Conservation (phyloP, 2,329 filamentous ascomycete species). For the Arachnomyces sp. region DNA sequence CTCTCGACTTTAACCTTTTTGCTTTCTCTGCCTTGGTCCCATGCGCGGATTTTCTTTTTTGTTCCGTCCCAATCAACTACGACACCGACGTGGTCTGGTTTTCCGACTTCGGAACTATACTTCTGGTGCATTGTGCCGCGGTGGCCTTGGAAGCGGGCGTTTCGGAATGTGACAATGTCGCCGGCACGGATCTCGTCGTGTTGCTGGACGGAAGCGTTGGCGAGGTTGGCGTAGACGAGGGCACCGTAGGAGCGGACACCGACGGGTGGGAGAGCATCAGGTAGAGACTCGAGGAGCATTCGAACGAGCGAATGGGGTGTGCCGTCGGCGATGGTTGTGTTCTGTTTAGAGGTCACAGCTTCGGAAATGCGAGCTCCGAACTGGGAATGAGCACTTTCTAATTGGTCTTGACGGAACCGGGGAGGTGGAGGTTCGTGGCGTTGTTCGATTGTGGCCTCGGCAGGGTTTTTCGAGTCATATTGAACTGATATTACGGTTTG, state of each 20-base stretch:
- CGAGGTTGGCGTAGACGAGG: slow-evolving; percentile 87
- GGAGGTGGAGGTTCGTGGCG: slow-evolving; percentile 77
- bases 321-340: slow-evolving; percentile 76
- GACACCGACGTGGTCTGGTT: slow-evolving; percentile 78
- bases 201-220: slow-evolving; percentile 83
- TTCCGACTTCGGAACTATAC: slow-evolving; percentile 81
- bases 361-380: slow-evolving; percentile 74
- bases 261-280: slow-evolving; percentile 69
- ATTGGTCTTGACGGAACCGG: slow-evolving; percentile 79
- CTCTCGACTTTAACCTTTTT: slow-evolving; percentile 92
- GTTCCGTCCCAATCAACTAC: slow-evolving; percentile 97
- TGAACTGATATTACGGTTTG: slow-evolving; percentile 79
- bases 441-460: slow-evolving; percentile 71
- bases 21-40: slow-evolving; percentile 90
- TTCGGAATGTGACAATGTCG: slow-evolving; percentile 87
- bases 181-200: slow-evolving; percentile 89
- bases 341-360: slow-evolving; percentile 63
- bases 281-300: slow-evolving; percentile 67
- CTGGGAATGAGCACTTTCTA: slow-evolving; percentile 74
- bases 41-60: slow-evolving; percentile 92
- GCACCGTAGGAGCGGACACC: slow-evolving; percentile 88
- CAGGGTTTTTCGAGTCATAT: slow-evolving; percentile 67
- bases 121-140: slow-evolving; percentile 93
- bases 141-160: slow-evolving; percentile 90
- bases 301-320: slow-evolving; percentile 68